Evolutionary conservation across 805 yeast genomes (phyloP).

Genomic region (Vanderwaltozyma polyspora): DNA sequence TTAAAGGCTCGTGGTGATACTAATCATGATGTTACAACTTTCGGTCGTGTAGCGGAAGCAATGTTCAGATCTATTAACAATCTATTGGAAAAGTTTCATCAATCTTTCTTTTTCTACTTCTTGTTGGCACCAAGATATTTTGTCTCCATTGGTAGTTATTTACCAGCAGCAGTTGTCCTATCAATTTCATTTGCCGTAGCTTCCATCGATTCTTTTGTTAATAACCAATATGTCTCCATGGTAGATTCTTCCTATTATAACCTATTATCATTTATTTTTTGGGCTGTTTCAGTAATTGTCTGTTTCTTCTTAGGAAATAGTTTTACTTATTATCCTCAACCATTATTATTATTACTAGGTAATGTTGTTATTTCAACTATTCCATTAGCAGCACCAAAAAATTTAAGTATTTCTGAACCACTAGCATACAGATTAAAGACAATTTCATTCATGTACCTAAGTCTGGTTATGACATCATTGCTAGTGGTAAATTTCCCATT

Average conservation of each 20-base stretch:
- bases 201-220: constrained; percentile 46
- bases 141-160: constrained; percentile 87
- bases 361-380: constrained; percentile 12
- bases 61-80: constrained; percentile 82
- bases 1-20: constrained; percentile 60
- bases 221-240: constrained; percentile 16
- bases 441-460: constrained; percentile 45
- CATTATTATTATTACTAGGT: constrained; percentile 8
- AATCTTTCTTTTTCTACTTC: constrained; percentile 87
- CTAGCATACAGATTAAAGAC: constrained; percentile 29
- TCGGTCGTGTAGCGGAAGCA: constrained; percentile 84
- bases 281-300: constrained; percentile 26
- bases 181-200: constrained; percentile 61
- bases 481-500: constrained; percentile 78
- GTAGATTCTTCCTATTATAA: constrained; percentile 13
- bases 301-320: constrained; percentile 16
- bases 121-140: constrained; percentile 66
- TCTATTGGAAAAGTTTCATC: constrained; percentile 90
- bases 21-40: constrained; percentile 70
- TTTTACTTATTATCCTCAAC: constrained; percentile 8
- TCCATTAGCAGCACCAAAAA: constrained; percentile 11
- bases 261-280: constrained; percentile 11
- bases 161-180: constrained; percentile 71
- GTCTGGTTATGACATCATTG: constrained; percentile 60
- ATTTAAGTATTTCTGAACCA: constrained; percentile 12